Evolutionary conservation across 148 eudicot species (phyloP).

Genomic region (Rhododendron simsii): DNA sequence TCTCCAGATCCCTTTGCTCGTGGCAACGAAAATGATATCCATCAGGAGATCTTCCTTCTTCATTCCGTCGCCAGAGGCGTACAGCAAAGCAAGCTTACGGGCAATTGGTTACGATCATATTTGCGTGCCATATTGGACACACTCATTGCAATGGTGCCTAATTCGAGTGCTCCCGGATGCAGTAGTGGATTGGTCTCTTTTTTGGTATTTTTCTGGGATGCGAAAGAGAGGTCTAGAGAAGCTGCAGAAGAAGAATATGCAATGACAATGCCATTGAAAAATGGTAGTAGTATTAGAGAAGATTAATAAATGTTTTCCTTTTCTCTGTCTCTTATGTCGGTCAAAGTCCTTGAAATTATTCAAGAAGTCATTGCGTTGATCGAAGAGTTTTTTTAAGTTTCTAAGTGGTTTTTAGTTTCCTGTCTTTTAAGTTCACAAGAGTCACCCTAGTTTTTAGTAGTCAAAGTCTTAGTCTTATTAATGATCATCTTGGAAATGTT

Average conservation of each 20-base stretch:
- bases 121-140: constrained; percentile 71
- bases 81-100: constrained; percentile 47
- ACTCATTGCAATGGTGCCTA: constrained; percentile 42
- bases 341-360: no score
- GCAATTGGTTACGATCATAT: constrained; percentile 52
- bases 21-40: constrained; percentile 69
- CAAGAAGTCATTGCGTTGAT: no score
- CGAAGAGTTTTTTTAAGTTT: no score
- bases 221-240: constrained; percentile 47
- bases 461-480: no score
- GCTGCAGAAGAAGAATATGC: constrained; percentile 26
- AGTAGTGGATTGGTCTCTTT: constrained; percentile 37
- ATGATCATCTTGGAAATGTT: no score
- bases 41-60: constrained; percentile 59
- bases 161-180: constrained; percentile 37
- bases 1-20: constrained; percentile 58
- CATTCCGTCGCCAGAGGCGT: constrained; percentile 55
- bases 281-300: background rate
- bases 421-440: no score
- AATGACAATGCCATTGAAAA: background rate
- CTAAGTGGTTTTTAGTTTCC: no score
- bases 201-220: constrained; percentile 37
- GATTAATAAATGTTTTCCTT: no score
- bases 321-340: no score
- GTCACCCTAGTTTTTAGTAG: no score